Evolutionary conservation across 129 eudicot genomes (phyloP), one percentile per base, ranked within the genome.

Genomic region (Pseudognaphalium luteoalbum): DNA sequence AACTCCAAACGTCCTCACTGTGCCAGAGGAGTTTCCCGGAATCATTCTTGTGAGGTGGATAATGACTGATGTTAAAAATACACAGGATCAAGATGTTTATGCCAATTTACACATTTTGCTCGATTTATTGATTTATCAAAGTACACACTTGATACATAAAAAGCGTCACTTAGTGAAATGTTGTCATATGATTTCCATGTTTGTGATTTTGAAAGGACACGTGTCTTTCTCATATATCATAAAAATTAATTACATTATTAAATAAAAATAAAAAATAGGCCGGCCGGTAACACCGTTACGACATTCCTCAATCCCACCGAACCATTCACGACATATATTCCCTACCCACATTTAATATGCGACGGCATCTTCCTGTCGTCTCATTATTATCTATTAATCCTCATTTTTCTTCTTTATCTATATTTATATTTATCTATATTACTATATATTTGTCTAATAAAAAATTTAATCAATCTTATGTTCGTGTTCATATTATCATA

Each of bases 281-380:
- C 80, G 84, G 84, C 79, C 69, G 79, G 60, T 77, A 58, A 77
- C 74, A 21, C 75, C 50, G 75, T 80, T 28, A 47, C 79, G 75
- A 80, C 70, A 74, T 80, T 80, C 80, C 76, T 80, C 65, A 80
- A 74, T 73, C 83, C 76, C 75, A 68, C 75, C 83, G 80, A 80
- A 68, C 79, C 30, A 12, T 32, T 37, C 33, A 73, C 70, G 75
- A 80, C 83, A 80, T 80, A 56, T 80, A 80, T 80, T 80, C 82
- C 71, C 67, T 71, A 20, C 70, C 71, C 10, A 42, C 59, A 67
- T 47, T 76, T 51, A 50, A 47, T 76, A 71, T 47, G 37, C 68
- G 61, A 72, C 73, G 79, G 79, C 83, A 73, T 80, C 79, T 78
- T 78, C 67, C 76, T 70, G 70, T 78, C 70, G 68, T 69, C 64